Evolutionary conservation across 2,329 filamentous ascomycete species (phyloP).

Genomic region (Phaeosphaeriaceae sp.): DNA sequence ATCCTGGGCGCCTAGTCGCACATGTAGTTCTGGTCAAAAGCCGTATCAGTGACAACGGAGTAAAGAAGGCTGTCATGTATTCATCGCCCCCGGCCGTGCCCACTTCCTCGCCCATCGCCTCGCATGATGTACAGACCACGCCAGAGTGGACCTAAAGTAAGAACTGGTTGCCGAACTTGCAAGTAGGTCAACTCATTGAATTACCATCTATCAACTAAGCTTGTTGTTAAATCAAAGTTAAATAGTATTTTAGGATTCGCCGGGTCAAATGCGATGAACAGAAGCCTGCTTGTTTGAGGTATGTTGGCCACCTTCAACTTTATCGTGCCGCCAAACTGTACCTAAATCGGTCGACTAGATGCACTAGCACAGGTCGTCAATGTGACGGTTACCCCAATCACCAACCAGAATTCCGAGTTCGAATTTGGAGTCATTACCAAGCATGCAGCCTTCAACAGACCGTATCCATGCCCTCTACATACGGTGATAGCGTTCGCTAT

Average conservation of each 20-base stretch:
- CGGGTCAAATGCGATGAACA: slow-evolving; percentile 33
- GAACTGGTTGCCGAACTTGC: slow-evolving; percentile 34
- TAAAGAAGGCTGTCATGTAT: too few relatives aligned
- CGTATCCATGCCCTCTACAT: slow-evolving; percentile 11
- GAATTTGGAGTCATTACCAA: slow-evolving; percentile 5
- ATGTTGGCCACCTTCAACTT: not conserved
- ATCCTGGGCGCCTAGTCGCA: not conserved
- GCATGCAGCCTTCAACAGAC: slow-evolving; percentile 4
- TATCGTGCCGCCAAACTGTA: too few relatives aligned
- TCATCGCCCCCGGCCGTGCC: too few relatives aligned
- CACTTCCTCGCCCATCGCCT: too few relatives aligned
- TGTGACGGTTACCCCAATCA: slow-evolving; percentile 35
- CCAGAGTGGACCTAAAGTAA: slow-evolving; percentile 22
- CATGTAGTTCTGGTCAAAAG: too few relatives aligned
- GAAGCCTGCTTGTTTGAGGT: slow-evolving; percentile 28
- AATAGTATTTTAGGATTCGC: slow-evolving; percentile 13
- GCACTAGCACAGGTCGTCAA: slow-evolving; percentile 36
- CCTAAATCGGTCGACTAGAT: slow-evolving; percentile 16
- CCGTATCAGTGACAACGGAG: too few relatives aligned
- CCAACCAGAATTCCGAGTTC: slow-evolving; percentile 4
- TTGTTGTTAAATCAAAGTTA: not conserved
- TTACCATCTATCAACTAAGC: not conserved
- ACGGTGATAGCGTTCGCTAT: slow-evolving; percentile 25
- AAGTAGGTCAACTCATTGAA: slow-evolving; percentile 19
- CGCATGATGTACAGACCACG: too few relatives aligned